A percentile compares a stretch with the other conserved stretches of the same genome.
Conservation (phyloP, 2,329 filamentous ascomycete species). For the Septoria linicola region DNA sequence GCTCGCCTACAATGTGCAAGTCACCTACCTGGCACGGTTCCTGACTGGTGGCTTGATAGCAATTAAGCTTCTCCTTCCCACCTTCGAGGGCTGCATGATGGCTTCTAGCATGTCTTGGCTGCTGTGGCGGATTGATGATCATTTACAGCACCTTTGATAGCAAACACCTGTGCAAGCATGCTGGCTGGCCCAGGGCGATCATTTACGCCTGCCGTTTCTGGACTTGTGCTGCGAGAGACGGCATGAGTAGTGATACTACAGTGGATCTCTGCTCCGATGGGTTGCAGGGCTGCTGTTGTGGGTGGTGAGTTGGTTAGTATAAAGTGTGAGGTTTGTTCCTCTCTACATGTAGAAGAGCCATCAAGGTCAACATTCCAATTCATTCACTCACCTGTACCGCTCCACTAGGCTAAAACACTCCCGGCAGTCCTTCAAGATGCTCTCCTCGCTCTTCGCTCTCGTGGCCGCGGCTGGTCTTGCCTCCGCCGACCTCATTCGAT, state of each 20-base stretch:
- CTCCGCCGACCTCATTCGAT: constrained; percentile 23
- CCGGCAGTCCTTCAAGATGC: constrained; percentile 14
- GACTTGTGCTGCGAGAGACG: constrained; percentile 1
- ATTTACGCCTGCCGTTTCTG: constrained; percentile 11
- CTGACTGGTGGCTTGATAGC: neutral
- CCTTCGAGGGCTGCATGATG: neutral
- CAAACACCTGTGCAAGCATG: constrained; percentile 11
- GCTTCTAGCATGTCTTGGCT: constrained; percentile 13
- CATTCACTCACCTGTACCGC: constrained; percentile 12
- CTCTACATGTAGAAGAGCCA: constrained; percentile 5
- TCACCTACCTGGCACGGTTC: constrained; percentile 11
- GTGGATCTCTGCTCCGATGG: constrained; percentile 1
- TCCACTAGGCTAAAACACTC: neutral
- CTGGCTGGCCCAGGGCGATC: constrained; percentile 5
- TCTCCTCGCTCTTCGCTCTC: constrained; percentile 16
- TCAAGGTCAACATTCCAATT: constrained; percentile 9
- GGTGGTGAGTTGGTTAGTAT: constrained; percentile 12
- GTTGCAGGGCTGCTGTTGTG: neutral
- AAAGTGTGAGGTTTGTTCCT: constrained; percentile 6
- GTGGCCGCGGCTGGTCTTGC: constrained; percentile 17
- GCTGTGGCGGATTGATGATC: constrained; percentile 19
- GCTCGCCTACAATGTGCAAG: constrained; percentile 10
- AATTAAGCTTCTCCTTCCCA: neutral
- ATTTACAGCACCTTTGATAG: constrained; percentile 3
- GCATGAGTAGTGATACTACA: constrained; percentile 9